Base-by-base conservation (phyloP, 2,329 filamentous ascomycete species). In the Fusarium praegraminearum region DNA sequence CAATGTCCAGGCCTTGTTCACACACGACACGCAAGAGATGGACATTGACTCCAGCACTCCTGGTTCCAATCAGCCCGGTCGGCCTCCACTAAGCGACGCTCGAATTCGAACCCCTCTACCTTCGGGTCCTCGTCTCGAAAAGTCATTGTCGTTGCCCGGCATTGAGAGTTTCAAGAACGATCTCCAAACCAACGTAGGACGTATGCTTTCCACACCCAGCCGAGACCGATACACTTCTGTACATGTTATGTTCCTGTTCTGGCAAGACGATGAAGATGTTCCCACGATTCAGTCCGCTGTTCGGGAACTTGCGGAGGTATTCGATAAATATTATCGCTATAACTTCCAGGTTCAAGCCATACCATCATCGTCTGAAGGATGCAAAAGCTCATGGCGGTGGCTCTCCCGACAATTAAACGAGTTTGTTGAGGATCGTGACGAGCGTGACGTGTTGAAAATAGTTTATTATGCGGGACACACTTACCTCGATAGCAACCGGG, bases 381-480 rank as follows among this genome's bases (percentile, higher is more conserved):
- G 80, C 69, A 81, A 81, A 69, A 85, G 80, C 74, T 81, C 86
- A 5, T 86, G 82, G 80, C 81, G 85, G 62, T 88, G 85, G 86
- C 79, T 89, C 45, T 83, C 83, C 5, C 79, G 83, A 18, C 82
- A 81, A 46, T 81, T 88, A 28, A 83, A 82, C 61, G 81, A 84
- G 41, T 89, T 88, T 74, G 81, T 85, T 47, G 84, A 85, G 57
- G 82, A 84, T 28, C 80, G 81, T 40, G 85, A 89, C 65, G 82
- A 84, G 53, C 83, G 86, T 41, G 86, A 89, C 69, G 83, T 85
- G 22, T 75, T 89, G 58, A 89, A 89, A 72, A 83, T 89, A 57
- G 82, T 89, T 47, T 88, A 87, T 73, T 89, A 89, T 70, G 83
- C 82, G 16, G 87, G 87, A 9, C 81, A 85, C 58, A 87, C 83